Conservation (phyloP, 305 asterid genomes). For the Caryopteris hybrid region DNA sequence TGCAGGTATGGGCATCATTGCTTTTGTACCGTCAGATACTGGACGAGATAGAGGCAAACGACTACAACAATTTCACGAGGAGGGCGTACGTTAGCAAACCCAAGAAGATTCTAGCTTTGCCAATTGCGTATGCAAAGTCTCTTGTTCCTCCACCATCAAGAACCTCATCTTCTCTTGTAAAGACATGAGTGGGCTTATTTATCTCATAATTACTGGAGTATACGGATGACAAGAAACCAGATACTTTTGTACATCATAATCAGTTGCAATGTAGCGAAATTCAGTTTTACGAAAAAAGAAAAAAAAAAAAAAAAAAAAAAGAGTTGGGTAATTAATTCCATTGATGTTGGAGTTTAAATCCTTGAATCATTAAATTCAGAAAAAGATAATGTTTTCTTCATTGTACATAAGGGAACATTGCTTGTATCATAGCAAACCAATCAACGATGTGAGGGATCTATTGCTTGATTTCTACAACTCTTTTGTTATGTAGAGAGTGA, state of each 20-base stretch:
- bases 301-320: too few relatives aligned
- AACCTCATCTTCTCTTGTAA: slow-evolving; percentile 30
- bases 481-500: too few relatives aligned
- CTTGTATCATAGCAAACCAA: too few relatives aligned
- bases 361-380: neutral
- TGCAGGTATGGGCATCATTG: slow-evolving; percentile 85
- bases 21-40: slow-evolving; percentile 73
- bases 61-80: slow-evolving; percentile 89
- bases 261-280: slow-evolving; percentile 29
- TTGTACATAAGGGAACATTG: neutral
- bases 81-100: slow-evolving; percentile 88
- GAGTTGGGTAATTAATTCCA: neutral
- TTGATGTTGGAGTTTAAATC: neutral
- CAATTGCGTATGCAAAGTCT: slow-evolving; percentile 82
- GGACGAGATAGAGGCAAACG: slow-evolving; percentile 94
- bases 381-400: neutral
- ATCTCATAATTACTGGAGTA: slow-evolving; percentile 14
- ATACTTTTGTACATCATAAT: slow-evolving; percentile 38
- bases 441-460: too few relatives aligned
- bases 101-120: slow-evolving; percentile 75
- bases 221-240: slow-evolving; percentile 19
- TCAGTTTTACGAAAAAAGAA: too few relatives aligned
- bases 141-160: slow-evolving; percentile 49
- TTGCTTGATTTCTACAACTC: too few relatives aligned
- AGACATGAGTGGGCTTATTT: slow-evolving; percentile 24